phyloP scores from a whole-genome alignment of 352 stramenopile genomes.

The Pythium phragmiticola region DNA sequence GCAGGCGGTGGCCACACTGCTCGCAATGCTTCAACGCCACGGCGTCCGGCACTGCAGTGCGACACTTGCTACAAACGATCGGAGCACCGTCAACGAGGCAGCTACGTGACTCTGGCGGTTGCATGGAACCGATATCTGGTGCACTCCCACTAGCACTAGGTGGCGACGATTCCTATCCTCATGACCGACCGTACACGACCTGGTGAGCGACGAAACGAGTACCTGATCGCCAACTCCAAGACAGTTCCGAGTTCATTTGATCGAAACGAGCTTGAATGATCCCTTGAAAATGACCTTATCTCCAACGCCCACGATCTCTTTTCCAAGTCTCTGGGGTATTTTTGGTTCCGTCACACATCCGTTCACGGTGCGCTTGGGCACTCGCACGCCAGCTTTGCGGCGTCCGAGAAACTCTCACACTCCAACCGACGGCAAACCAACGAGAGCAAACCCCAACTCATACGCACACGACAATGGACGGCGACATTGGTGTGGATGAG shows the following conservation, averaged over 20 bases:
- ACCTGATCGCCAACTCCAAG: no score
- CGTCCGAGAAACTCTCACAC: background rate
- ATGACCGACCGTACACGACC: no score
- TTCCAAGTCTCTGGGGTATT: background rate
- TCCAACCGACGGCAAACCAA: slow-evolving; percentile 5
- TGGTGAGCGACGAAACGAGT: no score
- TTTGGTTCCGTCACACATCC: background rate
- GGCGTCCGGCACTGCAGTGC: background rate
- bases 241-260: background rate
- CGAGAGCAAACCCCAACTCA: background rate
- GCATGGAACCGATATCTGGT: background rate
- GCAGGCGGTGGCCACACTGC: slow-evolving; percentile 23
- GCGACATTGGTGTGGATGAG: slow-evolving; percentile 33
- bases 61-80: slow-evolving; percentile 4
- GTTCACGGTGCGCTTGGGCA: background rate
- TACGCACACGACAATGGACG: slow-evolving; percentile 20
- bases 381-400: background rate
- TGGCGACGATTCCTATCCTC: no score
- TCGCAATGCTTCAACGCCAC: slow-evolving; percentile 20
- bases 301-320: background rate
- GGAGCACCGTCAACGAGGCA: background rate
- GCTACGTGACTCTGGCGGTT: background rate
- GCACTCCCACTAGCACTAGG: no score
- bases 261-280: background rate
- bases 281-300: background rate